Evolutionary conservation across 257 asterid species (phyloP).

Genomic region (Apocynum venetum): DNA sequence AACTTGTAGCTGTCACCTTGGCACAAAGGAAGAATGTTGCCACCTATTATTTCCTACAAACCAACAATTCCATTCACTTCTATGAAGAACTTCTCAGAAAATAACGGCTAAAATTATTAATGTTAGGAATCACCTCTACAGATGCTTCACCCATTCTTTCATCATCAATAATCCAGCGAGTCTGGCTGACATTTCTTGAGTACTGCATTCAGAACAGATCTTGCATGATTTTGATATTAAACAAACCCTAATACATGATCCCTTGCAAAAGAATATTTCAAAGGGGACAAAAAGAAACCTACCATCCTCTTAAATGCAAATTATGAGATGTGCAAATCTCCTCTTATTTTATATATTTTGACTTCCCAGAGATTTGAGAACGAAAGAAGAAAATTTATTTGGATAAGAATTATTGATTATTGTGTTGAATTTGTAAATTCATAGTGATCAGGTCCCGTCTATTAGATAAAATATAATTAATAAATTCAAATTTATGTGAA

Average conservation of each 20-base stretch:
- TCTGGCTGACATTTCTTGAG: conserved; percentile 93
- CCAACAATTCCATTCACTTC: conserved; percentile 11
- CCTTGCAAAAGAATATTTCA: not conserved
- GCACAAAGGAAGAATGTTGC: conserved; percentile 73
- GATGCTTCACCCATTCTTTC: conserved; percentile 99
- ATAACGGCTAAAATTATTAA: conserved; percentile 11
- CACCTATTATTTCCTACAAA: conserved; percentile 84
- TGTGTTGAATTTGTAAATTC: too few species aligned
- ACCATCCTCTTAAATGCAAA: not conserved
- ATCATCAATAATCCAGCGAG: conserved; percentile 90
- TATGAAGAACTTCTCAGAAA: conserved; percentile 14
- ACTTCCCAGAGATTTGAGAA: not conserved
- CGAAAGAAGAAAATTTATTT: not conserved
- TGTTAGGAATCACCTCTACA: conserved; percentile 56
- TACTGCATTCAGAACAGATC: conserved; percentile 43
- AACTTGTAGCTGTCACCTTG: conserved; percentile 83
- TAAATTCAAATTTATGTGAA: too few species aligned
- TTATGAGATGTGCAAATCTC: not conserved
- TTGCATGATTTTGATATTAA: not conserved
- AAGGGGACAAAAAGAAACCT: not conserved
- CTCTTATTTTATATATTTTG: not conserved
- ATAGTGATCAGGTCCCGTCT: too few species aligned
- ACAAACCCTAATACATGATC: not conserved
- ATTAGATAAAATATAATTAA: too few species aligned
- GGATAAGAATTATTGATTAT: not conserved